Evolutionary conservation across 2,329 filamentous ascomycete genomes (phyloP), one percentile per base, ranked within the genome.

Genomic region (Aspergillus neoniger): DNA sequence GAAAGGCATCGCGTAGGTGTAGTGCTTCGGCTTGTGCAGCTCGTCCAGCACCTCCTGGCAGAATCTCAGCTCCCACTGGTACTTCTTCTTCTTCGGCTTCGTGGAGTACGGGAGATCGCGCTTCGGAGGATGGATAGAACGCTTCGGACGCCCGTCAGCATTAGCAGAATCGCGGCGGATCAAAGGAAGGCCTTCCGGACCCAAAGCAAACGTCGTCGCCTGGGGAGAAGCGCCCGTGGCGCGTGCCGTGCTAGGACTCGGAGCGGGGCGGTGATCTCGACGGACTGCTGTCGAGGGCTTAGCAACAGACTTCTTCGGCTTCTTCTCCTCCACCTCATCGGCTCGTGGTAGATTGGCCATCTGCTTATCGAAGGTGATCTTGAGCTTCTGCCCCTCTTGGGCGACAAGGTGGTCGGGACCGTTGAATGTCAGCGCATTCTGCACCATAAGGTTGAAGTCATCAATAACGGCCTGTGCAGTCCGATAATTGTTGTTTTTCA

Each of bases 51-150:
- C 87, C 60, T 91, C 87, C 65, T 96, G 89, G 72, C 91, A 94
- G 76, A 98, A 99, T 67, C 90, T 92, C 58, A 98, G 82, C 76
- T 98, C 94, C 43, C 91, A 88, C 66, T 92, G 89, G 64, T 90
- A 88, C 80, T 94, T 95, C 86, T 96, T 91, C 79, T 88, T 93
- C 81, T 96, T 96, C 10, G 92, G 91, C 72, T 92, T 91, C 64
- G 89, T 88, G 17, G 88, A 86, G 73, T 97, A 98, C 7, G 93
- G 90, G n/a, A 97, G 83, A 72, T 98, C 95, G 67, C 94, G 93
- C 71, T 94, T 93, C 0, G 95, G 92, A 8, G 93, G 91, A 69
- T 96, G 92, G 58, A 98, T 96, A 14, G 94, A 92, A 57, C 95
- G 89, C 82, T 97, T 97, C 10, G 94, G 93, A 55, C 95, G 87